These are phyloP conservation scores for Talaromyces verruculosus DNA, from an alignment of 2,329 filamentous ascomycete species.

Conservation along the genomic window DNA sequence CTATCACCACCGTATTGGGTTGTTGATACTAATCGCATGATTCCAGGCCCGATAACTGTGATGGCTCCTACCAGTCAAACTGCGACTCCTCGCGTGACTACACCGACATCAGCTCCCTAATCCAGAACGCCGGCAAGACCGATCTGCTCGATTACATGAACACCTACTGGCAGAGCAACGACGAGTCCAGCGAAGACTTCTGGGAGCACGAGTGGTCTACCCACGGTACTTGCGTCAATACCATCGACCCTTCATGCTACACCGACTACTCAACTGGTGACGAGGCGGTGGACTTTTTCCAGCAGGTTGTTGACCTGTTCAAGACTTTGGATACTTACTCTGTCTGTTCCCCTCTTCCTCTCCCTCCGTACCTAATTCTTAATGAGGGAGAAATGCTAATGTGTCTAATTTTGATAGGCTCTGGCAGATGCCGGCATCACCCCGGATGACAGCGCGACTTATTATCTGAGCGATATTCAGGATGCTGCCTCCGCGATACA, in stretches of 20 bases:
- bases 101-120: constrained; percentile 58
- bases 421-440: constrained; percentile 57
- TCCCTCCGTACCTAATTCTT: not conserved
- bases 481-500: constrained; percentile 50
- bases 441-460: constrained; percentile 52
- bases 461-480: constrained; percentile 53
- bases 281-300: constrained; percentile 60
- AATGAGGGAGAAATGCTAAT: not conserved
- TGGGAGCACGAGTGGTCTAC: constrained; percentile 73
- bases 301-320: constrained; percentile 56
- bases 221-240: constrained; percentile 71
- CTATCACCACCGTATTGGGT: constrained; percentile 38
- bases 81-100: constrained; percentile 58
- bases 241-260: constrained; percentile 66
- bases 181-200: constrained; percentile 56
- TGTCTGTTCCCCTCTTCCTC: constrained; percentile 31
- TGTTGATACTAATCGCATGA: not conserved
- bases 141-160: constrained; percentile 59
- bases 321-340: constrained; percentile 57
- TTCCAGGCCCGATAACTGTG: constrained; percentile 53
- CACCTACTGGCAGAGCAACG: constrained; percentile 60
- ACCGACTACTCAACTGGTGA: constrained; percentile 54
- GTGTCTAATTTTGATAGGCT: constrained; percentile 38
- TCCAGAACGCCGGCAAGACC: constrained; percentile 50
- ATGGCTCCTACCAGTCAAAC: constrained; percentile 57